These are phyloP conservation scores for Cystobasidium sp. DNA, from an alignment of 1,284 basidiomycete genomes.

Conservation along the genomic window DNA sequence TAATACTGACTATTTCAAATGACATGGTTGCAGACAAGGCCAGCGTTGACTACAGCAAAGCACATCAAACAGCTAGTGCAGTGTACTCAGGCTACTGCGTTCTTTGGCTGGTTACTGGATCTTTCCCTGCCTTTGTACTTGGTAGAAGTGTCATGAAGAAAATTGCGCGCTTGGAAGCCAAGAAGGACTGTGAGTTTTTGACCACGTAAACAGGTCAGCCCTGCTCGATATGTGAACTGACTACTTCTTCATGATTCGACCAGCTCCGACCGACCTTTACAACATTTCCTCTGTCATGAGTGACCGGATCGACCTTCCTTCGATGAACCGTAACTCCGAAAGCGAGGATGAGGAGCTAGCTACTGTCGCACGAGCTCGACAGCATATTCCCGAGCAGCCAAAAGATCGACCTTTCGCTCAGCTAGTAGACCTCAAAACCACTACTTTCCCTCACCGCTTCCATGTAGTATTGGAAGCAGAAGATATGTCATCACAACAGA, in stretches of 20 bases:
- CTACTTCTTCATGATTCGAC: neutral
- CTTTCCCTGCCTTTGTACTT: constrained; percentile 12
- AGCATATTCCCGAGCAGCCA: constrained; percentile 16
- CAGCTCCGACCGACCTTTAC: neutral
- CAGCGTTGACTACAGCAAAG: neutral
- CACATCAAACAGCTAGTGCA: neutral
- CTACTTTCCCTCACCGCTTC: constrained; percentile 16
- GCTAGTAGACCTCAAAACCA: constrained; percentile 1
- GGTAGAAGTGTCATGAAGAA: constrained; percentile 13
- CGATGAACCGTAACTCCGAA: neutral
- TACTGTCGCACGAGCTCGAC: too few species aligned
- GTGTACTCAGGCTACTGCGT: neutral
- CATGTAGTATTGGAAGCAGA: constrained; percentile 1
- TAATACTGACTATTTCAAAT: too few species aligned
- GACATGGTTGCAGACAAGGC: neutral
- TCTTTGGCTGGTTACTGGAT: constrained; percentile 18
- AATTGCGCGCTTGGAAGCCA: constrained; percentile 17
- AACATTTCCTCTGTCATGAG: neutral
- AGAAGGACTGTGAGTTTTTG: neutral
- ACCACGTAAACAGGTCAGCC: too few species aligned
- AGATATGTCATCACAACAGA: neutral
- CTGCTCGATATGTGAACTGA: neutral
- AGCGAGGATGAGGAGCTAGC: neutral
- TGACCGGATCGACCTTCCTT: neutral
- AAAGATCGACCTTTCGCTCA: constrained; percentile 30